Base-by-base conservation (phyloP, 2,329 filamentous ascomycete genomes). In the Alternaria arborescens region DNA sequence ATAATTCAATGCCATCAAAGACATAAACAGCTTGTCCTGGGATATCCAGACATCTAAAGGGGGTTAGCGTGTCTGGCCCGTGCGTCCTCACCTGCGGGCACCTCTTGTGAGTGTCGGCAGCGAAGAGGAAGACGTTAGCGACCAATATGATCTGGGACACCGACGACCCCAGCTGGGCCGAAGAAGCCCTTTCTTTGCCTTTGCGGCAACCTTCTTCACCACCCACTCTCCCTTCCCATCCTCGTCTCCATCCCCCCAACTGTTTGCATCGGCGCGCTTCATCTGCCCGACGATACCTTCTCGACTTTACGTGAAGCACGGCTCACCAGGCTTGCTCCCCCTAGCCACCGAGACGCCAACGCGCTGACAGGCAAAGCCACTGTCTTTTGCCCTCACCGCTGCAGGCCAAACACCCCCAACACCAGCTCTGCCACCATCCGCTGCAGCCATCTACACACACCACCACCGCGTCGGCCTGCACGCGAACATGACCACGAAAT, bases 401-500 rank as follows among this genome's bases (percentile, higher is more conserved):
- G 58, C 58, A 46, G 16, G 48, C 34, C 52, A 50, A 57, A 28
- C 20, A 34, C 26, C 26, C n/a, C 20, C 53, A 30, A 38, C 64
- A 43, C 52, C 63, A 57, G 60, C 52, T 47, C 32, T 61, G n/a
- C 60, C 65, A 47, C 60, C 64, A 47, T 50, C 63, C 40, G 32
- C 65, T 58, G 48, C 61, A 54, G 55, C 55, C 67, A 62, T 64
- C 66, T 52, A 62, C 30, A 64, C 64, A 57, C 68, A 68, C 66
- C 60, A 59, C 69, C 65, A 59, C 63, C 71, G 64, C 69, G 55
- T 65, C 55, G 52, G 58, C 42, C 66, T 46, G 60, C 64, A 56
- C 56, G 65, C 67, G 53, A 77, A 72, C 69, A 77, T 78, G 74
- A 68, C 76, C 58, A 54, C 73, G 61, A 78, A 75, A 60, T 51